Evolutionary conservation across 495 filamentous ascomycete genomes (phyloP).

Genomic region (Daldinia decipiens): DNA sequence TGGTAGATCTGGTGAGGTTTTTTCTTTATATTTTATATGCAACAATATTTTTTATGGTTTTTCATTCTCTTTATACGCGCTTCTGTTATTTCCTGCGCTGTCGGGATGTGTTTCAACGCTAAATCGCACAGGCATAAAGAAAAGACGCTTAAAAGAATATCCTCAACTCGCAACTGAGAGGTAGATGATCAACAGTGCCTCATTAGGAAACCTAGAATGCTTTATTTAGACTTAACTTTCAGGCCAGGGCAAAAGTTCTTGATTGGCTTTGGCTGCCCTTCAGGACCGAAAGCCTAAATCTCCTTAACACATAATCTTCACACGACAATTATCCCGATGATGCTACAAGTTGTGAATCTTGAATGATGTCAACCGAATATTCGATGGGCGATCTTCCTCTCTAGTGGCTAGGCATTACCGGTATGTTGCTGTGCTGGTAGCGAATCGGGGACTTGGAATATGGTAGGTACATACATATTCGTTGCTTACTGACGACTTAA

Average conservation of each 20-base stretch:
- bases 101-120: not conserved
- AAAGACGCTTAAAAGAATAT: not conserved
- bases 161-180: not conserved
- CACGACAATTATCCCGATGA: not conserved
- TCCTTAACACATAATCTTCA: not conserved
- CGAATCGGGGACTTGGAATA: not conserved
- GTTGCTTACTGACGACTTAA: not conserved
- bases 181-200: not conserved
- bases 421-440: not conserved
- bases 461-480: not conserved
- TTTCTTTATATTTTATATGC: not conserved
- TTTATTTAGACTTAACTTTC: constrained; percentile 3
- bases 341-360: not conserved
- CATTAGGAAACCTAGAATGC: not conserved
- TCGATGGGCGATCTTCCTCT: not conserved
- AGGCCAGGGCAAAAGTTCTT: not conserved
- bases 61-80: not conserved
- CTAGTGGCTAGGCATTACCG: not conserved
- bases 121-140: not conserved
- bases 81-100: not conserved
- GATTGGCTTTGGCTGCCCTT: constrained; percentile 28
- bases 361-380: not conserved
- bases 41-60: constrained; percentile 3
- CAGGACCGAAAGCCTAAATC: constrained; percentile 4
- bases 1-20: not conserved